Evolutionary conservation across 2,329 filamentous ascomycete species (phyloP).

Genomic region (Samsoniella hepiali): DNA sequence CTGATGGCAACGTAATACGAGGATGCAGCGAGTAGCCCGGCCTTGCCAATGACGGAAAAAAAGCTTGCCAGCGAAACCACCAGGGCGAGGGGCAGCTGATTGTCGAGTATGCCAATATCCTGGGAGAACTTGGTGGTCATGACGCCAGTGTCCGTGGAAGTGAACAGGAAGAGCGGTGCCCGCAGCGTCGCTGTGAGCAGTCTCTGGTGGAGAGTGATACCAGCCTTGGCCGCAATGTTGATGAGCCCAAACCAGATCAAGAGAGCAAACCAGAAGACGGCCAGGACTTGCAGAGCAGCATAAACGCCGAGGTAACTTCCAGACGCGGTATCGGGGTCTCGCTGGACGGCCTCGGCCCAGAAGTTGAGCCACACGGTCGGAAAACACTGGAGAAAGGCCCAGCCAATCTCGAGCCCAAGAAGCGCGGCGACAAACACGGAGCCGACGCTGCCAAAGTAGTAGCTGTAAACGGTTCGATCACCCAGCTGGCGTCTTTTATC

Average conservation of each 20-base stretch:
- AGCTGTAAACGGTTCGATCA: conserved; percentile 28
- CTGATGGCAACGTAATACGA: conserved; percentile 36
- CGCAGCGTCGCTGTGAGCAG: conserved; percentile 28
- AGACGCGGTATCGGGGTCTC: background rate
- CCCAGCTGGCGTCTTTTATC: conserved; percentile 30
- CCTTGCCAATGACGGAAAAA: conserved; percentile 29
- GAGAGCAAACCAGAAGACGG: conserved; percentile 24
- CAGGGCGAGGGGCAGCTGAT: conserved; percentile 37
- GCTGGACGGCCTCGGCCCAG: conserved; percentile 27
- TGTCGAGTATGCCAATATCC: conserved; percentile 44
- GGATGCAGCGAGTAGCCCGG: conserved; percentile 25
- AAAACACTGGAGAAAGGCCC: conserved; percentile 29
- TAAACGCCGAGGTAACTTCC: conserved; percentile 29
- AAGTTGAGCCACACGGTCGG: conserved; percentile 34
- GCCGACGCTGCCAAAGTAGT: conserved; percentile 31
- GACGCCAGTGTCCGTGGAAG: conserved; percentile 37
- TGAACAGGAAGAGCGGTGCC: conserved; percentile 41
- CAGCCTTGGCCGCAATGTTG: conserved; percentile 27
- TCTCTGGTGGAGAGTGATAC: conserved; percentile 26
- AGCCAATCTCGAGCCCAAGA: conserved; percentile 25
- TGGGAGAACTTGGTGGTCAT: conserved; percentile 45
- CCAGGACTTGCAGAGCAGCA: conserved; percentile 24
- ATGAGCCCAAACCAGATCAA: conserved; percentile 30
- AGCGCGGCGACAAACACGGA: conserved; percentile 23
- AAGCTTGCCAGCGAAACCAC: conserved; percentile 34